Evolutionary conservation across 75 land plant species (phyloP), one percentile per base, ranked within the genome.

Genomic region (Larix kaempferi): DNA sequence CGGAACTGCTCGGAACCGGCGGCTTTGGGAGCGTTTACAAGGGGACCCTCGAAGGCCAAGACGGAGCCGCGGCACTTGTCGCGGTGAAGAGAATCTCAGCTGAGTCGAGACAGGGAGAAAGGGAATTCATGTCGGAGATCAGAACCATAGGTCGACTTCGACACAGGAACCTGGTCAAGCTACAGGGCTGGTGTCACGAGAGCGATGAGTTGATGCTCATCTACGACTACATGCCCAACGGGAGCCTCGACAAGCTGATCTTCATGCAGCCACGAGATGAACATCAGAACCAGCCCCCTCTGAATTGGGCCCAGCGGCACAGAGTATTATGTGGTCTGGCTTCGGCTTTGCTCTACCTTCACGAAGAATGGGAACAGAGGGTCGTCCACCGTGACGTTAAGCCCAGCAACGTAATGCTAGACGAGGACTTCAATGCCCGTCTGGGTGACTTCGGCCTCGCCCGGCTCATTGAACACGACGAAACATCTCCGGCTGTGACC

Each of bases 301-400:
- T 54, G 57, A 26, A 67, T 2, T 88, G 88, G 90, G 29, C 29
- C 29, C 41, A 44, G 27, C 58, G 88, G 33, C 33, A 29, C 33
- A 29, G 33, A 29, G 33, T 29, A 29, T 29, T 29, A 29, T 29
- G 33, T 29, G 33, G 33, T 0, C 33, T 29, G 33, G 33, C 33
- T 29, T 29, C 33, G 33, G 33, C 33, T 1, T 29, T 88, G 57
- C 74, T 66, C 3, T 88, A 79, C 25, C 52, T 88, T 2, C 90
- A 88, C 74, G 83, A 82, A 14, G 88, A 81, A 55, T 88, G 90
- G 76, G 85, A 86, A 67, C 84, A 81, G 71, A 2, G 66, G 26
- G 66, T 63, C 15, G 17, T 63, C 13, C 66, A 63, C 66, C 12
- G 66, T 0, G 66, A 63, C 35, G 37, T 63, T 11, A 63, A 63